Evolutionary conservation across 495 filamentous ascomycete species (phyloP), one percentile per base, ranked within the genome.

Genomic region (Tuber indicum): DNA sequence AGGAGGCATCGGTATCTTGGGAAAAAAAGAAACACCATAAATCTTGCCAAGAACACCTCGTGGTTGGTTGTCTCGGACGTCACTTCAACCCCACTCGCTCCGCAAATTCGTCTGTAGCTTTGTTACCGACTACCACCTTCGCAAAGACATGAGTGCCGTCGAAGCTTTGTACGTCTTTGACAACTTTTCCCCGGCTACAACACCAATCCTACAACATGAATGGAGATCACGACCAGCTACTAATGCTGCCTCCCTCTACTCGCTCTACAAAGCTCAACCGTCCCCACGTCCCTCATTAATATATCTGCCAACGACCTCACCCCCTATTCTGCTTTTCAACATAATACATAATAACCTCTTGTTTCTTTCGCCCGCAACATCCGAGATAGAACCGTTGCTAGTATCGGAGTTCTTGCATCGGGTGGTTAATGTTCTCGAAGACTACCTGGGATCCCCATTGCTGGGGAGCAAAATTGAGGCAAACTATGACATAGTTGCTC

Each of bases 151-250:
- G 88, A 90, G 92, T 86, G 90, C 92, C 84, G 92, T 99, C 82
- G 94, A 97, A 88, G 96, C 96, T 81, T 86, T 99, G 82, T 96
- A 98, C 88, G 94, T 99, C 84, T 97, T 91, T 84, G 93, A 98
- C 85, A 86, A 72, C 85, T 91, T 81, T 86, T 89, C 84, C 86
- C 88, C 76, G 86, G 89, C 84, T 85, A 85, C 77, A 87, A 90
- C 85, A 85, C 91, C 84, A 84, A 89, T 89, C 76, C 87, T 93
- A 76, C 89, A 92, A 79, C 91, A 92, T 85, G 87, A 89, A 82
- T 93, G 92, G 86, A 87, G 88, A 79, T 90, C 88, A 75, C 72
- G 79, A 41, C 89, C 93, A 72, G 94, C 95, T 79, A 90, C 94
- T 74, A 90, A 93, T 75, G 90, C 95, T 49, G 85, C 87, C 41